Evolutionary conservation across 495 filamentous ascomycete genomes (phyloP).

Genomic region (Rostrohypoxylon terebratum): DNA sequence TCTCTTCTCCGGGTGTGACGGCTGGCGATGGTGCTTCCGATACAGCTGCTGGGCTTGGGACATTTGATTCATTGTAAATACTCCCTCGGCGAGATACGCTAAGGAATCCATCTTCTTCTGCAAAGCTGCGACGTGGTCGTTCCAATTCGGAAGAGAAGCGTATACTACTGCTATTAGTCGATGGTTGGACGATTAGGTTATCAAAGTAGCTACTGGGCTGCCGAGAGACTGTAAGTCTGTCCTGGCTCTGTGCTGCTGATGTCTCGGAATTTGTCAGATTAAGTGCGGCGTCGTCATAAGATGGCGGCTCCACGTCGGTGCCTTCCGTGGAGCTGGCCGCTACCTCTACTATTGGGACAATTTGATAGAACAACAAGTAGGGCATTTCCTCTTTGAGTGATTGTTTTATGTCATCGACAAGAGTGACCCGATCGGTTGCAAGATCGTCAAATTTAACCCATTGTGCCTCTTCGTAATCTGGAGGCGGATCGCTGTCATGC

Average conservation of each 20-base stretch:
- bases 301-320: slow-evolving; percentile 63
- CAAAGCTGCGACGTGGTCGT: slow-evolving; percentile 49
- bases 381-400: slow-evolving; percentile 85
- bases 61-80: slow-evolving; percentile 60
- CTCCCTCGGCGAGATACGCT: slow-evolving; percentile 59
- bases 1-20: slow-evolving; percentile 64
- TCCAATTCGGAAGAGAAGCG: slow-evolving; percentile 58
- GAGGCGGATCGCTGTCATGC: slow-evolving; percentile 62
- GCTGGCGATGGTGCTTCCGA: slow-evolving; percentile 54
- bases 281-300: slow-evolving; percentile 66
- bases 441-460: slow-evolving; percentile 96
- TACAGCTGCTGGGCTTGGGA: slow-evolving; percentile 52
- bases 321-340: slow-evolving; percentile 65
- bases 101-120: slow-evolving; percentile 53
- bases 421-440: slow-evolving; percentile 69
- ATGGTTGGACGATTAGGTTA: slow-evolving; percentile 39
- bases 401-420: slow-evolving; percentile 81
- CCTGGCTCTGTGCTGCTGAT: slow-evolving; percentile 40
- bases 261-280: slow-evolving; percentile 40
- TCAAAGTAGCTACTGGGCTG: slow-evolving; percentile 59
- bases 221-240: slow-evolving; percentile 48
- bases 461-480: slow-evolving; percentile 68
- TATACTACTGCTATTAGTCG: slow-evolving; percentile 53
- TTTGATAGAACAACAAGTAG: slow-evolving; percentile 95
- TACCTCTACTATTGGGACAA: slow-evolving; percentile 83